These are phyloP conservation scores for Solanum medicagineum DNA, from an alignment of 257 asterid genomes.

Conservation along the genomic window DNA sequence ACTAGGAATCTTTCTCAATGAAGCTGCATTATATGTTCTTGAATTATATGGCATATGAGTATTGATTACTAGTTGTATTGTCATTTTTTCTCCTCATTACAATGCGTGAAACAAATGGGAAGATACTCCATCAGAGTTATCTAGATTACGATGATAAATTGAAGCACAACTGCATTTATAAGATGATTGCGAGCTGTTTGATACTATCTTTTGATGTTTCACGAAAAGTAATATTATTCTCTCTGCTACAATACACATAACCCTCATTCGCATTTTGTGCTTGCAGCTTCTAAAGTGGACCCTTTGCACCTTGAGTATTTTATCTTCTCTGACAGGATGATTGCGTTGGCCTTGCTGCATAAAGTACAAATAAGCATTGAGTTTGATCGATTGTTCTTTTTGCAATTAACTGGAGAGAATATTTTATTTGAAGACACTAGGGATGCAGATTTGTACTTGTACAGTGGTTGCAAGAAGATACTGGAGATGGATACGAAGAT, in stretches of 20 bases:
- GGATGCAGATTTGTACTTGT: neutral
- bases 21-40: neutral
- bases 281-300: conserved; percentile 85
- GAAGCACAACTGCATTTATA: neutral
- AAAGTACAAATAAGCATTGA: neutral
- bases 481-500: neutral
- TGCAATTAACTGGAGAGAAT: neutral
- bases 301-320: conserved; percentile 78
- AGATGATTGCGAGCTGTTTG: no score
- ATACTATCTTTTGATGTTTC: neutral
- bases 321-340: neutral
- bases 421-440: neutral
- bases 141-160: neutral
- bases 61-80: neutral
- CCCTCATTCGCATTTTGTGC: neutral
- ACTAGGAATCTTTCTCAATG: neutral
- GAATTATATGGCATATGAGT: neutral
- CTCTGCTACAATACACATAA: neutral
- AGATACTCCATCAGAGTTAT: neutral
- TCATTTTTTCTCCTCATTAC: neutral
- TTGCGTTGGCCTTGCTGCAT: neutral
- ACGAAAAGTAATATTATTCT: neutral
- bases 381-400: neutral
- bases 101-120: neutral
- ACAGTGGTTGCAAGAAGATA: neutral